These are phyloP conservation scores for Ephemerocybe angulata DNA, from an alignment of 768 basidiomycete genomes.

Conservation along the genomic window DNA sequence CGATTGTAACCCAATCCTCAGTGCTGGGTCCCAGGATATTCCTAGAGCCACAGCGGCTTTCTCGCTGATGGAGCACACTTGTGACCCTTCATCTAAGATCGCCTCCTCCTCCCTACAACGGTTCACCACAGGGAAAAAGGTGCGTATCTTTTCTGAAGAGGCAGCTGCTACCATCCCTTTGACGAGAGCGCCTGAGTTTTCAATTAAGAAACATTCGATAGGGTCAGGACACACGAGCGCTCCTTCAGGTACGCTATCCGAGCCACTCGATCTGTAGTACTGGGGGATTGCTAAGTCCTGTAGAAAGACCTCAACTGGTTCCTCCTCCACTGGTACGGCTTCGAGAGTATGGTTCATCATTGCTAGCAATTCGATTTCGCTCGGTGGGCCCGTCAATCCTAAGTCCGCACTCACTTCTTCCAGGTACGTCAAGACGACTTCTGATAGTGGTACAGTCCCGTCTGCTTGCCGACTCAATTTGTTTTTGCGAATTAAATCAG, in stretches of 20 bases:
- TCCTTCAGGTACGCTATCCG: background rate
- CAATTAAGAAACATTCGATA: background rate
- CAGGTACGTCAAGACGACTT: too few relatives aligned
- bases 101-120: constrained; percentile 14
- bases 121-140: too few relatives aligned
- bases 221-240: background rate
- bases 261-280: background rate
- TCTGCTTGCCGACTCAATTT: background rate
- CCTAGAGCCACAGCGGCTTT: constrained; percentile 15
- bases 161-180: constrained; percentile 4
- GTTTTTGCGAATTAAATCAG: too few relatives aligned
- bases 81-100: constrained; percentile 23
- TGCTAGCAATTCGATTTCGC: too few relatives aligned
- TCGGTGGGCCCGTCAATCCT: too few relatives aligned
- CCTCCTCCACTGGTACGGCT: too few relatives aligned
- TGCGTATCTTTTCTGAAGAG: too few relatives aligned
- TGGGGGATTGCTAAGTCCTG: background rate
- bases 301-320: background rate
- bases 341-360: too few relatives aligned
- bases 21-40: constrained; percentile 16
- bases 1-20: constrained; percentile 22
- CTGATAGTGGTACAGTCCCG: background rate
- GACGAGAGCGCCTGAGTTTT: background rate
- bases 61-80: constrained; percentile 23
- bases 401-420: too few relatives aligned